phyloP scores from a whole-genome alignment of 768 basidiomycete genomes.

The Fistulinella prunicolor region DNA sequence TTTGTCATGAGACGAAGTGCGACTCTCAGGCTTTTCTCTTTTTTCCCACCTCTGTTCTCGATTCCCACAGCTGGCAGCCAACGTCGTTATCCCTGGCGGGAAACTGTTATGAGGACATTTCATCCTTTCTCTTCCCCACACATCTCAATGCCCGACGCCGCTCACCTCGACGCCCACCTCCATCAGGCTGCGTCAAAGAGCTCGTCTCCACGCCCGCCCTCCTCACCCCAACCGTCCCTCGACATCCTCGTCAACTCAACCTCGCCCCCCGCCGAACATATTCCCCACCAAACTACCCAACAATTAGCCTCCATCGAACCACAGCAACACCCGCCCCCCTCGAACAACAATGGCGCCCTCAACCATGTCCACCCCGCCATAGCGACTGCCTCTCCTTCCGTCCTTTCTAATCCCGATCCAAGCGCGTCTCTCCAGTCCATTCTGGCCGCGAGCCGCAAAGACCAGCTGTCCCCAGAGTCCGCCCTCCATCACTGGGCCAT shows the following conservation, averaged over 20 bases:
- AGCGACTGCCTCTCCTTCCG: conserved; percentile 29
- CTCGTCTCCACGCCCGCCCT: conserved; percentile 50
- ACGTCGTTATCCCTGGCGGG: conserved; percentile 39
- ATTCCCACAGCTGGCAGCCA: conserved; percentile 47
- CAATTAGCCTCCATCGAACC: conserved; percentile 30
- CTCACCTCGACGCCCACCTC: conserved; percentile 33
- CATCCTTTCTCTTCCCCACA: conserved; percentile 43
- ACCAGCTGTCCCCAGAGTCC: conserved; percentile 28
- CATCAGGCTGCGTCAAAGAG: conserved; percentile 31
- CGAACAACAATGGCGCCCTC: conserved; percentile 25
- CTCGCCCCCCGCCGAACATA: conserved; percentile 25
- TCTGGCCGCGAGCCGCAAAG: conserved; percentile 33
- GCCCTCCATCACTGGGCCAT: conserved; percentile 40
- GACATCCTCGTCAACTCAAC: conserved; percentile 36
- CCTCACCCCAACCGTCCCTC: conserved; percentile 38
- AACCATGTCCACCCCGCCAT: conserved; percentile 31
- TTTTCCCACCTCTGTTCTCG: conserved; percentile 44
- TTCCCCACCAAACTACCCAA: conserved; percentile 33
- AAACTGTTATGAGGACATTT: conserved; percentile 44
- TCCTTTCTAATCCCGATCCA: conserved; percentile 38
- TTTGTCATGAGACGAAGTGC: conserved; percentile 16
- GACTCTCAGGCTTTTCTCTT: conserved; percentile 34
- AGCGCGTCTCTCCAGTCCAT: conserved; percentile 41
- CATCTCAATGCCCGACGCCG: conserved; percentile 40
- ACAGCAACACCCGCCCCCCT: conserved; percentile 19